Percentiles rank a stretch among this genome's conserved stretches.
These are phyloP conservation scores for Phytophthora fragariae DNA, from an alignment of 352 stramenopile genomes.

Conservation along the genomic window DNA sequence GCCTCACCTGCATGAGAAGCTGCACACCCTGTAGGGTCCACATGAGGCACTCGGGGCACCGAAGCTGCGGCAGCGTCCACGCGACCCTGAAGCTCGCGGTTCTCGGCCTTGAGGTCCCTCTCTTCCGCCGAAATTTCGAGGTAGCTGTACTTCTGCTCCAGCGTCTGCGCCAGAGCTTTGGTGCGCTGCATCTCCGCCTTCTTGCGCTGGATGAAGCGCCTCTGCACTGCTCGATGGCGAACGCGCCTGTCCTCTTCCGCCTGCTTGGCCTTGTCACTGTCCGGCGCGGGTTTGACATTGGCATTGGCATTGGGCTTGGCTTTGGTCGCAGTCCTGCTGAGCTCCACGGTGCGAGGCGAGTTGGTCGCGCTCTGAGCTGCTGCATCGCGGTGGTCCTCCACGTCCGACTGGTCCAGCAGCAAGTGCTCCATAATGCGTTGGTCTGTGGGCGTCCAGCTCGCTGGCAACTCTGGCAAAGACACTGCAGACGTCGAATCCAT, in stretches of 20 bases:
- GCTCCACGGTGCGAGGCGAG: slow-evolving; percentile 25
- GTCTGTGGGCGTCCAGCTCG: slow-evolving; percentile 57
- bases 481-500: slow-evolving; percentile 17
- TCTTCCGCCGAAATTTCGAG: slow-evolving; percentile 51
- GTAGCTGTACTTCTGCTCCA: slow-evolving; percentile 52
- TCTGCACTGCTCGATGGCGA: slow-evolving; percentile 58
- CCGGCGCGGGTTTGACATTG: neutral
- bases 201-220: slow-evolving; percentile 65
- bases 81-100: slow-evolving; percentile 36
- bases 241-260: slow-evolving; percentile 54
- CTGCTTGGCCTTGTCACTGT: slow-evolving; percentile 14
- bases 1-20: slow-evolving; percentile 36
- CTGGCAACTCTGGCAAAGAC: slow-evolving; percentile 24
- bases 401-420: slow-evolving; percentile 42
- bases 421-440: slow-evolving; percentile 70
- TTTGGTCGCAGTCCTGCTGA: slow-evolving; percentile 14
- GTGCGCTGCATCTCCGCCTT: slow-evolving; percentile 53
- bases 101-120: slow-evolving; percentile 42
- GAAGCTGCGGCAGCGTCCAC: slow-evolving; percentile 14
- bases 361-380: slow-evolving; percentile 1
- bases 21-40: slow-evolving; percentile 32
- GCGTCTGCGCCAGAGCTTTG: slow-evolving; percentile 38
- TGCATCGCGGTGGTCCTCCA: slow-evolving; percentile 16
- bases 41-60: slow-evolving; percentile 18
- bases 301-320: slow-evolving; percentile 2